Conservation (phyloP, 2,329 filamentous ascomycete genomes). For the Aureobasidium uvarum region DNA sequence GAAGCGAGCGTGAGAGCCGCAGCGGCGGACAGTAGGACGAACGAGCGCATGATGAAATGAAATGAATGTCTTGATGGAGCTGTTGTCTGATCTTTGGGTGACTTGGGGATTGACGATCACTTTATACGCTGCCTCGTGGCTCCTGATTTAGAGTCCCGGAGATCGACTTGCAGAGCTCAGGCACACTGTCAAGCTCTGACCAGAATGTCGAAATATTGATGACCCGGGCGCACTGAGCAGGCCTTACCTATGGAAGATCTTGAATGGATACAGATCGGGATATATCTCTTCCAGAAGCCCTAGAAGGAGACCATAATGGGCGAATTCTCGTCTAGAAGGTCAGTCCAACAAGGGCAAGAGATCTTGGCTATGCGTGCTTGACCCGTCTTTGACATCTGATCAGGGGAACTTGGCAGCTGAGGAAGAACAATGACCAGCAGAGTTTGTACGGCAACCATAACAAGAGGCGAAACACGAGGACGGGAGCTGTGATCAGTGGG, state of each 20-base stretch:
- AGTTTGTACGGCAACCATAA: background rate
- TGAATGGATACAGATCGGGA: background rate
- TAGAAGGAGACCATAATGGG: slow-evolving; percentile 10
- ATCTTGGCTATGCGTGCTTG: background rate
- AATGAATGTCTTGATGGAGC: slow-evolving; percentile 17
- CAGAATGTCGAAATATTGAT: background rate
- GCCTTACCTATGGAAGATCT: background rate
- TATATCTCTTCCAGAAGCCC: slow-evolving; percentile 6
- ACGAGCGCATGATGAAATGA: slow-evolving; percentile 23
- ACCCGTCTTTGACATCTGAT: background rate
- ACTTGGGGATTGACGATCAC: background rate
- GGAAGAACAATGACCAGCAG: background rate
- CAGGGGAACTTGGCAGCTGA: slow-evolving; percentile 19
- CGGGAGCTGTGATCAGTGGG: background rate
- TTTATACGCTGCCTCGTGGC: slow-evolving; percentile 14
- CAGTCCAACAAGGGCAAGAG: slow-evolving; percentile 10
- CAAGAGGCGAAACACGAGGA: background rate
- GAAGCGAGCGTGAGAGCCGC: slow-evolving; percentile 21
- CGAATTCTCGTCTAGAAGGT: background rate
- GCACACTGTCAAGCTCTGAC: slow-evolving; percentile 16
- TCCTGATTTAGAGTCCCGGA: background rate
- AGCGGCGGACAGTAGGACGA: slow-evolving; percentile 18
- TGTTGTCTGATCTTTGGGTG: slow-evolving; percentile 16
- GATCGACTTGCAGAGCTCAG: background rate
- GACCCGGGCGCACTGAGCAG: background rate